phyloP scores from a whole-genome alignment of 306 rosid species.

The Vachellia collinsii region DNA sequence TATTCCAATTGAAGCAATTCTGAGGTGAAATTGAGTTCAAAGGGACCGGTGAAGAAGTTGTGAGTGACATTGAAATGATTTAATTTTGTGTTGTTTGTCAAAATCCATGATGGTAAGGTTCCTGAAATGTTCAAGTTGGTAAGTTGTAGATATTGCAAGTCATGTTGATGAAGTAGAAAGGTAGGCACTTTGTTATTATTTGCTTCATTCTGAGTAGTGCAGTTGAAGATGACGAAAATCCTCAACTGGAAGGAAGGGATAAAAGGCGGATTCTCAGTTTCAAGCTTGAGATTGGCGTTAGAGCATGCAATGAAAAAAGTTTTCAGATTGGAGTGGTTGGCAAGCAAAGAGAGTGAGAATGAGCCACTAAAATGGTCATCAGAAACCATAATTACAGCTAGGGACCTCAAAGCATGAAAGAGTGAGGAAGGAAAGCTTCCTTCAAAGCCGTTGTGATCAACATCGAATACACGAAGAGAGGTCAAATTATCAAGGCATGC shows the following conservation, averaged over 20 bases:
- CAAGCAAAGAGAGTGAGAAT: neutral
- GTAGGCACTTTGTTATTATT: neutral
- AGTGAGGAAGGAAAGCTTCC: slow-evolving; percentile 22
- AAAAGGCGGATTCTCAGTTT: slow-evolving; percentile 31
- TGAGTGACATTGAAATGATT: neutral
- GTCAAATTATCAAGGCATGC: slow-evolving; percentile 2
- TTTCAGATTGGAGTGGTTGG: slow-evolving; percentile 32
- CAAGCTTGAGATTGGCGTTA: slow-evolving; percentile 9
- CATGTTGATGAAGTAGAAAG: slow-evolving; percentile 29
- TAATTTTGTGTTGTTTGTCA: slow-evolving; percentile 33
- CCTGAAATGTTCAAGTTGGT: neutral
- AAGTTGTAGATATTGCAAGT: neutral
- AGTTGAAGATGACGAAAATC: fast-evolving
- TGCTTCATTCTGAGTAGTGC: neutral
- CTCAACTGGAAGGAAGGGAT: slow-evolving; percentile 32
- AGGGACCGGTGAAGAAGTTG: slow-evolving; percentile 18
- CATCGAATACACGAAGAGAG: neutral
- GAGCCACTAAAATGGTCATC: neutral
- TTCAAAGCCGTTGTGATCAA: neutral
- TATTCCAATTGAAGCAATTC: neutral
- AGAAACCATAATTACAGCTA: neutral
- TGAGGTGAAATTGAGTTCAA: neutral
- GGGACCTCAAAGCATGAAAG: neutral
- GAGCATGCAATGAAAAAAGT: neutral
- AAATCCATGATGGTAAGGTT: slow-evolving; percentile 31